Evolutionary conservation across 1,284 basidiomycete genomes (phyloP), one percentile per base, ranked within the genome.

Genomic region (Ustilago lituana): DNA sequence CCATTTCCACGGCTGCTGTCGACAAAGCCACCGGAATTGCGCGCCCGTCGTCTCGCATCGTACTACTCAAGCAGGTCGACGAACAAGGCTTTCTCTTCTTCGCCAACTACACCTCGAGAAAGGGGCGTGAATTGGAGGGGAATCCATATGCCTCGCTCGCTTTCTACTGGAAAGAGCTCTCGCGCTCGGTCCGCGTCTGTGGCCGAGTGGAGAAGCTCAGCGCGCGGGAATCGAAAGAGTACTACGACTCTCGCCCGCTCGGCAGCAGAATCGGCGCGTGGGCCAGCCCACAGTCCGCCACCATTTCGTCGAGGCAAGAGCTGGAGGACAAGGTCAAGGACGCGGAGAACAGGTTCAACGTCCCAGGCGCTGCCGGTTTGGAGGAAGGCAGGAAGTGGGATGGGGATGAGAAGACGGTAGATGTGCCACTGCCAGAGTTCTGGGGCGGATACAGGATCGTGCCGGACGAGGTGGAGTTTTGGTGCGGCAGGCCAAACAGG

Each of bases 371-470:
- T 9, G 76, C 78, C 15, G 61, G 68, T 0, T 39, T 73, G 38
- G 82, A 73, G 11, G 45, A 66, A 19, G 35, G 10, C 5, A 46
- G 64, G 4, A 45, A 56, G 37, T 67, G 43, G 47, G 33, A 63
- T 15, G 69, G 57, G 3, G 51, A 52, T 24, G 60, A 68, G 12
- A 62, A 53, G 43, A 24, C 8, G 5, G 52, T 56, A 0, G 50
- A 73, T 20, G 85, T 97, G 9, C 90, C 92, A 0, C 85, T 90
- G 41, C 96, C 95, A 1, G 89, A 91, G 7, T 92, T 92, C 83
- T 99, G 96, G 96, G 95, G 95, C 57, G 95, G 95, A 3, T 97
- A 92, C 89, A 87, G 94, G 73, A 87, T 99, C 35, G 86, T 97
- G 7, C 96, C 96, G 14, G 87, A 87, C 91, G 94, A 83, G 82